Evolutionary conservation across 2,329 filamentous ascomycete species (phyloP), one percentile per base, ranked within the genome.

Genomic region (Aureobasidium uvarum): DNA sequence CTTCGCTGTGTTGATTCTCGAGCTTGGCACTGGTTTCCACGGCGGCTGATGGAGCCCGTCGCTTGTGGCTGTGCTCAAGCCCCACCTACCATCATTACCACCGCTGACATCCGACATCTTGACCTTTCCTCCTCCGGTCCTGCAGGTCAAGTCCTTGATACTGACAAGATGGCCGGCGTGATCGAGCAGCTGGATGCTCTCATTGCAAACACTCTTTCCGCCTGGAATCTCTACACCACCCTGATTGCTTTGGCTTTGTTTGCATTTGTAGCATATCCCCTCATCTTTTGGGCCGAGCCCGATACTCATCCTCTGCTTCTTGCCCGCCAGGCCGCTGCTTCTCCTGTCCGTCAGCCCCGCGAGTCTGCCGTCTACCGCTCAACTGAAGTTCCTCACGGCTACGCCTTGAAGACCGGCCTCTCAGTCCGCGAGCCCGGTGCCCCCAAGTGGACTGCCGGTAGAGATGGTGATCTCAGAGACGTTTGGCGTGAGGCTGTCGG

Each of bases 251-350:
- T 88, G 28, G 73, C 85, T 67, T 81, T 97, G 50, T 80, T 88
- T 67, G 81, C 83, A 64, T 84, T 92, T 72, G 77, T 94, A 65
- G 83, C 87, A 66, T 92, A 91, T 77, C 85, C 88, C 51, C 79
- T 96, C 69, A 80, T 90, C 72, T 86, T 86, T 67, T 84, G 85
- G 59, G 85, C 86, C 67, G 94, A 97, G 62, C 90, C 95, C 6
- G 95, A 99, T 79, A 89, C 90, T 5, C 95, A 98, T 77, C 94
- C 95, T 39, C 88, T 96, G 77, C 85, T 98, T 55, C 87, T 99
- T 33, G 90, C 91, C 64, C 86, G 94, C 63, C 95, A 98, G 81
- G 86, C 92, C 2, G 83, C 88, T 69, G 84, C 89, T 59, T 90
- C 91, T 10, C 86, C 88, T 14, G 89, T 98, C 62, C 86, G 95